Conservation (phyloP, 2,329 filamentous ascomycete genomes). For the Microcera coccophila region DNA sequence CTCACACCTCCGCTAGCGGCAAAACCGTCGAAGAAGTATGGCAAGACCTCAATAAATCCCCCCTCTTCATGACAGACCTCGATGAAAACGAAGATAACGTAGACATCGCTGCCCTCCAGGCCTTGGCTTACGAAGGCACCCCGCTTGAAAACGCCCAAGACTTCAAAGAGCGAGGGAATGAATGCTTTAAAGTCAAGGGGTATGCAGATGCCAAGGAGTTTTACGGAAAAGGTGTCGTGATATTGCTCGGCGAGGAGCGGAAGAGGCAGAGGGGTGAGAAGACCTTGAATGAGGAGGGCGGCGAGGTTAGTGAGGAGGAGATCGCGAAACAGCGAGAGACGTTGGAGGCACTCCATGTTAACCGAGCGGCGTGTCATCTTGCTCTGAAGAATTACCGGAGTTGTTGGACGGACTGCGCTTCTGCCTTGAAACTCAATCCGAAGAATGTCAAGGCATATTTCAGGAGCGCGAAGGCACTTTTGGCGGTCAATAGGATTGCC, state of each 20-base stretch:
- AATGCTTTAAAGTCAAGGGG: slow-evolving; percentile 68
- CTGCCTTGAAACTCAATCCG: slow-evolving; percentile 73
- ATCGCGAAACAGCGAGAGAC: slow-evolving; percentile 57
- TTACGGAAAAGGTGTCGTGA: slow-evolving; percentile 79
- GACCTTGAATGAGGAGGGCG: slow-evolving; percentile 28
- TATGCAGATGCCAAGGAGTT: slow-evolving; percentile 87
- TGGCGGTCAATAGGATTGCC: slow-evolving; percentile 70
- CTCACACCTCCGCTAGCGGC: slow-evolving; percentile 35
- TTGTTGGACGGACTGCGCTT: slow-evolving; percentile 79
- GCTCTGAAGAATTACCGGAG: slow-evolving; percentile 84
- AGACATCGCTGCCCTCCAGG: slow-evolving; percentile 80
- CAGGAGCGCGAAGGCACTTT: slow-evolving; percentile 72
- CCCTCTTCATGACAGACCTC: slow-evolving; percentile 94
- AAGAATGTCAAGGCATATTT: slow-evolving; percentile 88
- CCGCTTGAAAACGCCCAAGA: slow-evolving; percentile 75
- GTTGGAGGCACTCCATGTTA: slow-evolving; percentile 75
- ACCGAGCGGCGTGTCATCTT: slow-evolving; percentile 86
- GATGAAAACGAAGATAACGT: slow-evolving; percentile 87
- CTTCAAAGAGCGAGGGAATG: slow-evolving; percentile 91
- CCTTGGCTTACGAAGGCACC: slow-evolving; percentile 89
- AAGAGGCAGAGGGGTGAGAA: slow-evolving; percentile 44
- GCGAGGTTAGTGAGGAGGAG: slow-evolving; percentile 48
- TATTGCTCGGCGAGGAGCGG: slow-evolving; percentile 62
- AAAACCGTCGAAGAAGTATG: slow-evolving; percentile 55
- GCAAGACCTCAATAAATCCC: slow-evolving; percentile 58